A percentile compares a stretch with the other conserved stretches of the same genome.
These are phyloP conservation scores for Parastagonospora avenae DNA, from an alignment of 2,329 filamentous ascomycete species.

Conservation along the genomic window DNA sequence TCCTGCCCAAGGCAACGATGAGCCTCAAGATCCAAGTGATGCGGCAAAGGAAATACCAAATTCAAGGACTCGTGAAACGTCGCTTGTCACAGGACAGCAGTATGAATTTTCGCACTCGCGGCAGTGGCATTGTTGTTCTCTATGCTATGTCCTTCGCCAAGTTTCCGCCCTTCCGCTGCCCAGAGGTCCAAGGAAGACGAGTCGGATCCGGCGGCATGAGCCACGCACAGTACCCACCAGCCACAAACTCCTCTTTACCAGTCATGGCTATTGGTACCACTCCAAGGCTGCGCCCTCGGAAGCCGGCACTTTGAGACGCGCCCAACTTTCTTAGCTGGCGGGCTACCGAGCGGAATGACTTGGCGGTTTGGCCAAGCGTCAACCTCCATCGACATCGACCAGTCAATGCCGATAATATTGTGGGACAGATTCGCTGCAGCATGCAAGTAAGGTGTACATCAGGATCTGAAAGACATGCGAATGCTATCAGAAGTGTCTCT, in stretches of 20 bases:
- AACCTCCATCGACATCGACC: conserved; percentile 1
- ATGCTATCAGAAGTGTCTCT: too few relatives aligned
- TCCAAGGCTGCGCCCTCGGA: not conserved
- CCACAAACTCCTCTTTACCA: conserved; percentile 1
- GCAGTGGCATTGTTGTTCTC: not conserved
- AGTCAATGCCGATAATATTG: not conserved
- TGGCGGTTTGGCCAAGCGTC: conserved; percentile 2
- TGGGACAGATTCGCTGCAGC: not conserved
- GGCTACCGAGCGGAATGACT: conserved; percentile 2
- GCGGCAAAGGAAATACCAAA: not conserved
- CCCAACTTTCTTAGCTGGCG: not conserved
- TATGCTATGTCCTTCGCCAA: conserved; percentile 1
- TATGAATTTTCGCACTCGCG: not conserved
- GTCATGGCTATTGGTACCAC: not conserved
- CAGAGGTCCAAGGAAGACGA: conserved; percentile 5
- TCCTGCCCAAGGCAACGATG: not conserved
- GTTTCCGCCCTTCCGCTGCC: conserved; percentile 10
- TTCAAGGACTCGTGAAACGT: not conserved
- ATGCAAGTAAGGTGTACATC: not conserved
- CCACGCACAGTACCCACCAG: conserved; percentile 5
- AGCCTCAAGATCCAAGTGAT: not conserved
- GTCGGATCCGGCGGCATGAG: conserved; percentile 8
- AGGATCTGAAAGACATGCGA: too few relatives aligned
- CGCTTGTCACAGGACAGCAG: not conserved
- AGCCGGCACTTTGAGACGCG: conserved; percentile 3